Evolutionary conservation across 352 stramenopile genomes (phyloP).

Genomic region (Globisporangium abappressorium): DNA sequence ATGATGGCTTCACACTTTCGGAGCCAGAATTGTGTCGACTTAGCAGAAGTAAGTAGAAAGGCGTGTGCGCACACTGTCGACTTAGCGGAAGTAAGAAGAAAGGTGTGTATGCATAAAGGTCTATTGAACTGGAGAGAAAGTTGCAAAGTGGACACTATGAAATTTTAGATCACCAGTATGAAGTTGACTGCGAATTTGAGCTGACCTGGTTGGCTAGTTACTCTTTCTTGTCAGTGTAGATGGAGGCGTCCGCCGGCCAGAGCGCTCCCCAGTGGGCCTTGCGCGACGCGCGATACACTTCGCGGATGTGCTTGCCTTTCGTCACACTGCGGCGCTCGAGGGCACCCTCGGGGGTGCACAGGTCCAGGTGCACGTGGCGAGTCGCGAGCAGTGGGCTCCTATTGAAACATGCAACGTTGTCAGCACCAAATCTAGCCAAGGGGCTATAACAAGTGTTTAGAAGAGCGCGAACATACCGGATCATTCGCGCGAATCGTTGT

Average conservation of each 20-base stretch:
- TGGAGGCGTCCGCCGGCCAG: constrained; percentile 66
- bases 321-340: constrained; percentile 76
- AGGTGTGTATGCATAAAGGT: not conserved
- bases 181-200: not conserved
- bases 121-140: not conserved
- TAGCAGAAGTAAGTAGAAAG: not conserved
- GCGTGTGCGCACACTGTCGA: not conserved
- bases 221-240: constrained; percentile 52
- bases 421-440: not conserved
- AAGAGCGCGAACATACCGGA: constrained; percentile 29
- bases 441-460: not conserved
- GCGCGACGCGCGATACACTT: constrained; percentile 78
- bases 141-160: not conserved
- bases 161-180: not conserved
- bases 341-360: constrained; percentile 78
- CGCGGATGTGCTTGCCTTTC: constrained; percentile 65
- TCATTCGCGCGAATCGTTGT: constrained; percentile 52
- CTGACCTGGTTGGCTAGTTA: not conserved
- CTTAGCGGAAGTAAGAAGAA: not conserved
- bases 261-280: constrained; percentile 81
- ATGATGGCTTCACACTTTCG: not conserved
- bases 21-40: not conserved
- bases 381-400: constrained; percentile 68
- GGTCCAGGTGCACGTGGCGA: constrained; percentile 76
- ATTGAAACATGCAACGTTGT: constrained; percentile 1